These are phyloP conservation scores for Aspergillus thermomutatus DNA, from an alignment of 2,329 filamentous ascomycete species.

Conservation along the genomic window DNA sequence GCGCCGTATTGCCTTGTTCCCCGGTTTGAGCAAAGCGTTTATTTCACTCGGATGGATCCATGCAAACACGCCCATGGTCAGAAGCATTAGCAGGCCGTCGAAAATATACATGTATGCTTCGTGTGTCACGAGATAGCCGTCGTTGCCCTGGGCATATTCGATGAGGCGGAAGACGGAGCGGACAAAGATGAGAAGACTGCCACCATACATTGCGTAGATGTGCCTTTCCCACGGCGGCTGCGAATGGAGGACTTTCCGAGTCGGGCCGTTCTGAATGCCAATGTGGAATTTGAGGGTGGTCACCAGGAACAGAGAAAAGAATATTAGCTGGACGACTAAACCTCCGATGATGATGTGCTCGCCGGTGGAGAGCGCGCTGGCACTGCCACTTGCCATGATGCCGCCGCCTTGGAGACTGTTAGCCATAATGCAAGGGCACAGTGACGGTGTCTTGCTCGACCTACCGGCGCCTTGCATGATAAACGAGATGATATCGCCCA, in stretches of 20 bases:
- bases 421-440: not conserved
- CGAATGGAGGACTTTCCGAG: not conserved
- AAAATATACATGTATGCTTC: slow-evolving; percentile 22
- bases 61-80: slow-evolving; percentile 5
- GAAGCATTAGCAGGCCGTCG: slow-evolving; percentile 14
- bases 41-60: slow-evolving; percentile 4
- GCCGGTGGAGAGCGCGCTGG: not conserved
- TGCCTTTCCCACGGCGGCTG: slow-evolving; percentile 5
- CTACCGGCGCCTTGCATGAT: not conserved
- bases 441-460: not conserved
- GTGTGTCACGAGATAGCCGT: slow-evolving; percentile 20
- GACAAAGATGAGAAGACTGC: slow-evolving; percentile 18
- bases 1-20: not conserved
- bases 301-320: not conserved
- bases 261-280: not conserved
- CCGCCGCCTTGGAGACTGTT: not conserved
- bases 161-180: slow-evolving; percentile 20
- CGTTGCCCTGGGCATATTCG: slow-evolving; percentile 19
- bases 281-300: not conserved
- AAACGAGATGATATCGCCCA: not conserved
- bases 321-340: not conserved
- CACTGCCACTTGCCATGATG: not conserved
- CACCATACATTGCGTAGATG: slow-evolving; percentile 7
- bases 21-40: not conserved
- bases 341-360: not conserved